Percentiles rank a stretch among this genome's conserved stretches.
Conservation (phyloP, 1,284 basidiomycete species). For the Thecaphora frezii region DNA sequence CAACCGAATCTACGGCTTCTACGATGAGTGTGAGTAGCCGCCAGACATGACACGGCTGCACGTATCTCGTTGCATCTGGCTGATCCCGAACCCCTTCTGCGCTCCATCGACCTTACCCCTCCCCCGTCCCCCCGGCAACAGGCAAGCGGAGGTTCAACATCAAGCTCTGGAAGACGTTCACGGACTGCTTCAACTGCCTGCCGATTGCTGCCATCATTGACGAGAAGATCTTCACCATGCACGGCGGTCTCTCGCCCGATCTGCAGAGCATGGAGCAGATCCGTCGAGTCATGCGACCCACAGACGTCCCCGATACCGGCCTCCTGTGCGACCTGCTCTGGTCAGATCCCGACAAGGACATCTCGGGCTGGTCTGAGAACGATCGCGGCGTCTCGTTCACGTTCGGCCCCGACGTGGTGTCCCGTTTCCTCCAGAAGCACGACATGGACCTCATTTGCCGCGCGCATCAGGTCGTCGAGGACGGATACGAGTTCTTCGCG, state of each 20-base stretch:
- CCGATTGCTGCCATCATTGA: slow-evolving; percentile 95
- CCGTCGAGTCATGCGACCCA: slow-evolving; percentile 96
- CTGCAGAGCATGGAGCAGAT: slow-evolving; percentile 99
- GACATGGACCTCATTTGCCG: slow-evolving; percentile 99
- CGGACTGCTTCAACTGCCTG: slow-evolving; percentile 93
- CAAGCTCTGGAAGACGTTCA: slow-evolving; percentile 97
- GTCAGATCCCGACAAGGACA: slow-evolving; percentile 99
- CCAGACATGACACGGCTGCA: background rate
- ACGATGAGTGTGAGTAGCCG: slow-evolving; percentile 79
- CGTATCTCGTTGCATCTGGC: background rate
- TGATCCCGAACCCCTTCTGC: background rate
- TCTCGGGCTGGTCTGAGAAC: slow-evolving; percentile 98
- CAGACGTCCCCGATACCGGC: slow-evolving; percentile 98
- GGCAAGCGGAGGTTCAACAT: slow-evolving; percentile 92
- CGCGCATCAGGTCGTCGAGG: slow-evolving; percentile 98
- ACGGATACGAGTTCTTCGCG: slow-evolving; percentile 98
- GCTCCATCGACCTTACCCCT: background rate
- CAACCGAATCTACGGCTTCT: slow-evolving; percentile 94
- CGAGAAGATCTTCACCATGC: slow-evolving; percentile 90
- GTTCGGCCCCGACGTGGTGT: slow-evolving; percentile 98
- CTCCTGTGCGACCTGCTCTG: slow-evolving; percentile 94
- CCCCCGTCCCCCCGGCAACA: slow-evolving; percentile 63
- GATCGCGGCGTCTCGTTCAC: slow-evolving; percentile 97
- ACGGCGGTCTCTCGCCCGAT: slow-evolving; percentile 89
- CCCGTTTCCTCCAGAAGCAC: slow-evolving; percentile 92